phyloP scores from a whole-genome alignment of 371 early-diverging fungal genomes.

The Mucor mucedo region DNA sequence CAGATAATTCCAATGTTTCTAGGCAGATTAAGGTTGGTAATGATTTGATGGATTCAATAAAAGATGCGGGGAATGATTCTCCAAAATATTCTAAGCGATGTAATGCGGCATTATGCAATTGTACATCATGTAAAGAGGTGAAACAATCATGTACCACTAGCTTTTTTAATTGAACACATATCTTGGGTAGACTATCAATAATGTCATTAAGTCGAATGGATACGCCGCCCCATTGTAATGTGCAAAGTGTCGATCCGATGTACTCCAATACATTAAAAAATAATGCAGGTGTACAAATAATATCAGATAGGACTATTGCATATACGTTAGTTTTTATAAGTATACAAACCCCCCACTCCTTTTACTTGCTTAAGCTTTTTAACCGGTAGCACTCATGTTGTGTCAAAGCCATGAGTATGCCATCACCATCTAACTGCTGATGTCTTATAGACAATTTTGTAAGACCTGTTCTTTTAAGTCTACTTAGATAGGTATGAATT shows the following conservation, averaged over 20 bases:
- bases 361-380: constrained; percentile 28
- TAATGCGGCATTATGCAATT: background rate
- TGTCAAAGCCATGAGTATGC: constrained; percentile 17
- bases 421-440: constrained; percentile 28
- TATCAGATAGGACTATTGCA: constrained; percentile 25
- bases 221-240: constrained; percentile 31
- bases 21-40: background rate
- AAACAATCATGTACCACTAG: constrained; percentile 34
- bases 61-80: constrained; percentile 8
- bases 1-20: constrained; percentile 14
- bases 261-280: constrained; percentile 22
- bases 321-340: background rate
- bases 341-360: no score
- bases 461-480: constrained; percentile 25
- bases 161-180: constrained; percentile 23
- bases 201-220: constrained; percentile 33
- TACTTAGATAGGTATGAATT: constrained; percentile 22
- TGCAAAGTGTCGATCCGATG: constrained; percentile 21
- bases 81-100: constrained; percentile 23
- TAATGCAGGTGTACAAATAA: constrained; percentile 26
- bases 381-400: constrained; percentile 18
- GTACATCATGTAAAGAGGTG: constrained; percentile 19
- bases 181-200: constrained; percentile 22
- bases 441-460: constrained; percentile 20
- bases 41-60: background rate